Base-by-base conservation (phyloP, 345 rosid genomes). In the Aegle marmelos region DNA sequence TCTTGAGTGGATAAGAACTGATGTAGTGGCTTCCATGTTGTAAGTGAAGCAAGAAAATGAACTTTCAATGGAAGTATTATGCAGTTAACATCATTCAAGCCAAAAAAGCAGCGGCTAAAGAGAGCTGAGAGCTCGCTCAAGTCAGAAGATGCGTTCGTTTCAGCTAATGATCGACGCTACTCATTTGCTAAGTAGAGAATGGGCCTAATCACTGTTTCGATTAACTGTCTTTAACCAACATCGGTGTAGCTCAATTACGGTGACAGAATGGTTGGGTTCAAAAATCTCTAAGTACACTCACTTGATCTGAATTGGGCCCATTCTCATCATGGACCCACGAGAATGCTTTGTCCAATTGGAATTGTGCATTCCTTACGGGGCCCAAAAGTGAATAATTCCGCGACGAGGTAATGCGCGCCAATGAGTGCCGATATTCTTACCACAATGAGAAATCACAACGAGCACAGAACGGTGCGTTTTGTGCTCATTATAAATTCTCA, bases 21-120 rank as follows among this genome's bases (percentile, higher is more conserved):
- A 78, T 9, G 89, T 57, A 64, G 90, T 58, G 60, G 91, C 81
- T 83, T 91, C 94, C 97, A 92, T 94, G 69, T 30, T 60, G 50
- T 4, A 19, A 19, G 73, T 19, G 30, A 72, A 57, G 60, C 60
- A 45, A 74, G 21, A 25, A 25, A 24, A 45, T 1, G 2, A 34
- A 36, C 34, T 36, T 76, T 66, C 72, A 53, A 56, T 33, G 14
- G 14, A 54, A 34, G 11, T 63, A 19, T 33, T 19, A 21, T 2
- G 64, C 39, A 25, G 13, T 45, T 8, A 54, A 5, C 27, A 64
- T 53, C 14, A 7, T 50, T n/a, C n/a, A 5, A 75, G 62, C 39
- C 7, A 16, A 33, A 30, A 5, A 58, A 1, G 9, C 5, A 30
- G 54, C 24, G 50, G 17, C 50, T 0, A 13, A 13, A 24, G 60